These are phyloP conservation scores for Saccharomycopsis hybrid DNA, from an alignment of 1,139 yeast species.

Conservation along the genomic window DNA sequence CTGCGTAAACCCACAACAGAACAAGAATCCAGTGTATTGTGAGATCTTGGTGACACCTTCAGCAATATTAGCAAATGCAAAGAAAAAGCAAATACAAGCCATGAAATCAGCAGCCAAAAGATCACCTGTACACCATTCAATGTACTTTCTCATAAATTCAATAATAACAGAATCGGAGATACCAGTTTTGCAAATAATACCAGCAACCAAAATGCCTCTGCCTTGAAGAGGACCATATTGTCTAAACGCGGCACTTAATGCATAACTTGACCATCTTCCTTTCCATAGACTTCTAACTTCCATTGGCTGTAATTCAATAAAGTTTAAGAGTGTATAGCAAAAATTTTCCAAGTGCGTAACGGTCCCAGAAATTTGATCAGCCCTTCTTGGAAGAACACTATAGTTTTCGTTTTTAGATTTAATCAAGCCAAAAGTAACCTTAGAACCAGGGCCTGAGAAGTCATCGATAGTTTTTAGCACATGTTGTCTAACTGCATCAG, in stretches of 20 bases:
- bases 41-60: conserved; percentile 57
- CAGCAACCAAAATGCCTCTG: conserved; percentile 66
- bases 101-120: conserved; percentile 1
- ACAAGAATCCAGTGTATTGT: conserved; percentile 46
- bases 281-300: conserved; percentile 55
- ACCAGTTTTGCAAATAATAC: conserved; percentile 61
- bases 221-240: conserved; percentile 59
- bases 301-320: conserved; percentile 47
- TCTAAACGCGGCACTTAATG: conserved; percentile 59
- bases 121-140: conserved; percentile 6
- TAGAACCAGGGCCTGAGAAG: conserved; percentile 67
- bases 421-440: conserved; percentile 72
- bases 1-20: conserved; percentile 57
- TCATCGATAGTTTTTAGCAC: conserved; percentile 52
- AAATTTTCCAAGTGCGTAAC: conserved; percentile 55
- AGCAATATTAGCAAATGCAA: conserved; percentile 52
- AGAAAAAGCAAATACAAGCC: conserved; percentile 30
- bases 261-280: conserved; percentile 62
- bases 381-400: conserved; percentile 32
- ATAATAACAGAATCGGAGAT: conserved; percentile 56
- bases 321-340: conserved; percentile 52
- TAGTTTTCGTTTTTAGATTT: conserved; percentile 42
- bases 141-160: conserved; percentile 29
- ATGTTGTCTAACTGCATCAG: conserved; percentile 36
- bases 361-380: conserved; percentile 45